These are phyloP conservation scores for Calamus simplicifolius DNA, from an alignment of 176 grass and related monocot species.

Conservation along the genomic window DNA sequence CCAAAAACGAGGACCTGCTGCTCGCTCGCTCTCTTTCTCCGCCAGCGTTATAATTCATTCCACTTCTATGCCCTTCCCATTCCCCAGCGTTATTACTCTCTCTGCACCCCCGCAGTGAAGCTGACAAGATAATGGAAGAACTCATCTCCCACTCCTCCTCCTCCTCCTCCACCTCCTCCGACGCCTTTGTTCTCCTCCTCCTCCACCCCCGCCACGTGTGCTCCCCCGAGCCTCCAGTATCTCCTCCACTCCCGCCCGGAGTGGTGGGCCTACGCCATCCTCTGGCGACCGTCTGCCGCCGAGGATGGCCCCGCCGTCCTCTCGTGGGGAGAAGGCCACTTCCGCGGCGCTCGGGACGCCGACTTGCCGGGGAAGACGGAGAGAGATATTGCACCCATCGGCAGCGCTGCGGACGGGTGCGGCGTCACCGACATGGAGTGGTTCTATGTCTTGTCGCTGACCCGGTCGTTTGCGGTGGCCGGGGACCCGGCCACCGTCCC, in stretches of 20 bases:
- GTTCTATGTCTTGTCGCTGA: slow-evolving; percentile 35
- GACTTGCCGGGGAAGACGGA: slow-evolving; percentile 1
- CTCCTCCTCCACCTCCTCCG: neutral
- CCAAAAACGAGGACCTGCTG: no score
- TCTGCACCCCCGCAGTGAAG: neutral
- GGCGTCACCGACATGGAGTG: slow-evolving; percentile 9
- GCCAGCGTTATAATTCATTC: no score
- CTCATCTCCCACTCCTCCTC: slow-evolving; percentile 4
- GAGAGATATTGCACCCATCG: neutral
- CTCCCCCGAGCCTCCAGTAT: neutral
- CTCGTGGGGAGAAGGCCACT: slow-evolving; percentile 28
- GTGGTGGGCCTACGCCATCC: slow-evolving; percentile 11
- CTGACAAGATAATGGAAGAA: neutral
- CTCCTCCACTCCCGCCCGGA: slow-evolving; percentile 4
- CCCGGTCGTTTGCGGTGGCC: slow-evolving; percentile 13
- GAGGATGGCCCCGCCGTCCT: neutral
- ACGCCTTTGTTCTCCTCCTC: neutral
- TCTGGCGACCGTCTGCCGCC: slow-evolving; percentile 1
- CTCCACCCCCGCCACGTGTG: no score
- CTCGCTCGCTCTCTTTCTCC: no score
- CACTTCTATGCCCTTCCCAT: no score
- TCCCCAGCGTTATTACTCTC: no score
- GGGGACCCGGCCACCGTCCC: neutral
- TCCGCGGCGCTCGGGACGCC: slow-evolving; percentile 9
- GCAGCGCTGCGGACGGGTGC: no score